These are phyloP conservation scores for Populus simonii DNA, from an alignment of 345 rosid species.

Conservation along the genomic window DNA sequence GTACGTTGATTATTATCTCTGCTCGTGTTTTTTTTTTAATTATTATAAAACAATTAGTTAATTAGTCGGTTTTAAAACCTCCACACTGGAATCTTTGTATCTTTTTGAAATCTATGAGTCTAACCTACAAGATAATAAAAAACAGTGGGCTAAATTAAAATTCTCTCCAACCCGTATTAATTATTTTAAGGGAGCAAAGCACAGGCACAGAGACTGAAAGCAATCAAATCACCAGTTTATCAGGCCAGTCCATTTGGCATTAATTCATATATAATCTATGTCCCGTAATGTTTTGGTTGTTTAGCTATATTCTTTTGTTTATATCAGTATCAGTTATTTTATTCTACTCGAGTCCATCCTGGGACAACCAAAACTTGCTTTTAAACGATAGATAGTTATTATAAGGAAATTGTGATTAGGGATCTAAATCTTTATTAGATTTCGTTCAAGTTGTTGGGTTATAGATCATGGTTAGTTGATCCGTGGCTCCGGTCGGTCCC, in stretches of 20 bases:
- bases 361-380: background rate
- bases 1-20: background rate
- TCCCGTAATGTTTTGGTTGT: background rate
- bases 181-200: background rate
- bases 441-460: conserved; percentile 19
- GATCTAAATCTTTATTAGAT: background rate
- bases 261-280: background rate
- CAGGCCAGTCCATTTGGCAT: background rate
- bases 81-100: too few relatives aligned
- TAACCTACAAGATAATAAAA: background rate
- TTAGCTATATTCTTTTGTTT: conserved; percentile 6
- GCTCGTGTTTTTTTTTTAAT: background rate
- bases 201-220: background rate
- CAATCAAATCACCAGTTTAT: background rate
- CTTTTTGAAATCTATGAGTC: too few relatives aligned
- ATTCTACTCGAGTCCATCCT: background rate
- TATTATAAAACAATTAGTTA: too few relatives aligned
- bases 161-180: background rate
- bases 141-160: background rate
- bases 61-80: too few relatives aligned
- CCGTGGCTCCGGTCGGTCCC: conserved; percentile 32
- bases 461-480: conserved; percentile 44
- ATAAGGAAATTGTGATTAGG: background rate
- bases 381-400: background rate
- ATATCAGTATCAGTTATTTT: background rate